A percentile compares a stretch with the other conserved stretches of the same genome.
These are phyloP conservation scores for Taphrina pruni DNA, from an alignment of 1,139 yeast genomes.

Conservation along the genomic window DNA sequence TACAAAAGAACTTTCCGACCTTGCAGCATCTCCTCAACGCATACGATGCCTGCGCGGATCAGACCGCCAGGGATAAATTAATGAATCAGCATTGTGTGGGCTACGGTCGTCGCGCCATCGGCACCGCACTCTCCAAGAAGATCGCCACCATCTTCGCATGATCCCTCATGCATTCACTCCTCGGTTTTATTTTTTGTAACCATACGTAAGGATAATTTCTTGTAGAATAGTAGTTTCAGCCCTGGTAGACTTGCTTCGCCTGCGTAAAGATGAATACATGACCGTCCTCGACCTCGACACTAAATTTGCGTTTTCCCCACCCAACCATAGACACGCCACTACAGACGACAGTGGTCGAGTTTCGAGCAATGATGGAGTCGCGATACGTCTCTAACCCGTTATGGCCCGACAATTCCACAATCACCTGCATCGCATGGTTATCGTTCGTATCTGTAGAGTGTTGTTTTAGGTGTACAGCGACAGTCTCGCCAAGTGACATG, in stretches of 20 bases:
- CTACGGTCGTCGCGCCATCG: slow-evolving; percentile 42
- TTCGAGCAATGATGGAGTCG: not conserved
- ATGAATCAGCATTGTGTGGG: slow-evolving; percentile 36
- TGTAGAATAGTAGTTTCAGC: not conserved
- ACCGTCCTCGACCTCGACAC: slow-evolving; percentile 9
- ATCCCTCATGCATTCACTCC: slow-evolving; percentile 50
- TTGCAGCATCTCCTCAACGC: slow-evolving; percentile 61
- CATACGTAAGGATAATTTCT: not conserved
- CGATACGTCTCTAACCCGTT: not conserved
- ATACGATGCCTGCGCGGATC: slow-evolving; percentile 52
- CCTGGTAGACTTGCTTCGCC: slow-evolving; percentile 24
- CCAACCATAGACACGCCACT: slow-evolving; percentile 12
- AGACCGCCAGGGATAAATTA: slow-evolving; percentile 53
- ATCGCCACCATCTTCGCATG: slow-evolving; percentile 21
- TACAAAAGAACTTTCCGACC: slow-evolving; percentile 71
- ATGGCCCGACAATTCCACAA: not conserved
- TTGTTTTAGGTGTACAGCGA: not conserved
- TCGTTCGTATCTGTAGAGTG: not conserved
- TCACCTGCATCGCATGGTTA: not conserved
- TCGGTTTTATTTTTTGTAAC: no score
- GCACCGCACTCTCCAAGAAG: slow-evolving; percentile 41
- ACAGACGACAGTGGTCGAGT: not conserved
- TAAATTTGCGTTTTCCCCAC: slow-evolving; percentile 28
- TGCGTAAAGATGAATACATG: slow-evolving; percentile 15
- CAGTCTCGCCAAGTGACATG: not conserved